These are phyloP conservation scores for Leucoagaricus sp. DNA, from an alignment of 1,284 basidiomycete genomes.

Conservation along the genomic window DNA sequence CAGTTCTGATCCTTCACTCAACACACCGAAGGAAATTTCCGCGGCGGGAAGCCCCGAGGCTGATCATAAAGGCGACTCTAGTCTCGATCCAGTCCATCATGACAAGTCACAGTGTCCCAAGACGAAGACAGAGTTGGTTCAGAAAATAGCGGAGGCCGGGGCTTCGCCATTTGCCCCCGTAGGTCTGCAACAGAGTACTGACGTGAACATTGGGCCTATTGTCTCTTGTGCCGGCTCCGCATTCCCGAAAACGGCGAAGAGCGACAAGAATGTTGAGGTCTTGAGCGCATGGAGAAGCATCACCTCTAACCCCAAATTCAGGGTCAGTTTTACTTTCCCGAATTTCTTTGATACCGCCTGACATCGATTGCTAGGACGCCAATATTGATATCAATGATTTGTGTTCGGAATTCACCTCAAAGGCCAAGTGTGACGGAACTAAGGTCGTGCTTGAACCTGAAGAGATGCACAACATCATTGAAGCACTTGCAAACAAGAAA, in stretches of 20 bases:
- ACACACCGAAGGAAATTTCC: constrained; percentile 30
- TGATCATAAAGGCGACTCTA: constrained; percentile 21
- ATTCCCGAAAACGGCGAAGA: constrained; percentile 69
- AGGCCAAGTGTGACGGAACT: constrained; percentile 79
- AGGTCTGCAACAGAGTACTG: constrained; percentile 33
- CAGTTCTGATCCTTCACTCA: constrained; percentile 34
- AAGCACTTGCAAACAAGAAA: constrained; percentile 45
- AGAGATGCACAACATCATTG: constrained; percentile 64
- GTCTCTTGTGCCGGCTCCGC: constrained; percentile 62
- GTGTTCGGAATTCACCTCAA: constrained; percentile 73
- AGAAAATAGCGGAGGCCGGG: constrained; percentile 48
- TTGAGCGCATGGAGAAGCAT: constrained; percentile 76
- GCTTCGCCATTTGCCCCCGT: constrained; percentile 46
- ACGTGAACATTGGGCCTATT: constrained; percentile 42
- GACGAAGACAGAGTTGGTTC: constrained; percentile 55
- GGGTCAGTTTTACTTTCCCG: constrained; percentile 29
- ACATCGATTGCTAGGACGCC: constrained; percentile 48
- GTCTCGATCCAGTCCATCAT: constrained; percentile 23
- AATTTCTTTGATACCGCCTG: constrained; percentile 12
- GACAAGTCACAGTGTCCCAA: constrained; percentile 47
- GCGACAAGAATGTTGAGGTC: constrained; percentile 73
- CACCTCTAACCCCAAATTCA: constrained; percentile 70
- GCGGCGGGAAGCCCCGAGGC: constrained; percentile 33
- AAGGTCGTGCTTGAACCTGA: constrained; percentile 77
- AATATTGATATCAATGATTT: constrained; percentile 66